These are phyloP conservation scores for Quercus rubra DNA, from an alignment of 306 rosid genomes.

Conservation along the genomic window DNA sequence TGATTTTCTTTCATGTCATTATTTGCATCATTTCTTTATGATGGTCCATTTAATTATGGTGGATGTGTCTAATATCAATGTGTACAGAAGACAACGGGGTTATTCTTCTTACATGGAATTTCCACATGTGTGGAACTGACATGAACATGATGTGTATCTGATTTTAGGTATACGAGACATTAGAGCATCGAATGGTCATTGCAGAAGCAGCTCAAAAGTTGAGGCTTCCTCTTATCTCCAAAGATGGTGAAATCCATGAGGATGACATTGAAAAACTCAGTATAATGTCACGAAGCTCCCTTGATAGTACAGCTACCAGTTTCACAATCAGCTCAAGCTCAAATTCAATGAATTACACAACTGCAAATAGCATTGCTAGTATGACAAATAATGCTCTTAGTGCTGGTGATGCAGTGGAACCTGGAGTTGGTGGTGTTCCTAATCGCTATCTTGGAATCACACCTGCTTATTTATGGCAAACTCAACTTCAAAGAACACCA, in stretches of 20 bases:
- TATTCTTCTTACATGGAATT: neutral
- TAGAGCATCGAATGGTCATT: slow-evolving; percentile 81
- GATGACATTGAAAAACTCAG: slow-evolving; percentile 88
- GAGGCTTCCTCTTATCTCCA: slow-evolving; percentile 86
- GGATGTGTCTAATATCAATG: no score
- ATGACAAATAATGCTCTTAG: slow-evolving; percentile 37
- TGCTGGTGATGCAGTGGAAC: slow-evolving; percentile 50
- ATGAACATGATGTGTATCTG: slow-evolving; percentile 10
- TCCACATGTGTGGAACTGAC: neutral
- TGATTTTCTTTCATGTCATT: no score
- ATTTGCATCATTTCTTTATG: no score
- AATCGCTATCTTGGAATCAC: slow-evolving; percentile 87
- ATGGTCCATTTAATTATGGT: no score
- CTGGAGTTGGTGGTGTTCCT: slow-evolving; percentile 87
- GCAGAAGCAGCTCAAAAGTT: slow-evolving; percentile 93
- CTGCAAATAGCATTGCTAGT: slow-evolving; percentile 49
- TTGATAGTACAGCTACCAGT: slow-evolving; percentile 58
- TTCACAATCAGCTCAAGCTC: slow-evolving; percentile 54
- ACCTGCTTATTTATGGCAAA: slow-evolving; percentile 82
- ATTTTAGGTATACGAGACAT: slow-evolving; percentile 72
- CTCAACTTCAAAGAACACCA: slow-evolving; percentile 65
- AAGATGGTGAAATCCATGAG: slow-evolving; percentile 82
- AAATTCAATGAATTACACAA: slow-evolving; percentile 58
- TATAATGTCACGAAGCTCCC: slow-evolving; percentile 60
- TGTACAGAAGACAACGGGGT: no score